Evolutionary conservation across 257 asterid species (phyloP).

Genomic region (Solanum clarkiae): DNA sequence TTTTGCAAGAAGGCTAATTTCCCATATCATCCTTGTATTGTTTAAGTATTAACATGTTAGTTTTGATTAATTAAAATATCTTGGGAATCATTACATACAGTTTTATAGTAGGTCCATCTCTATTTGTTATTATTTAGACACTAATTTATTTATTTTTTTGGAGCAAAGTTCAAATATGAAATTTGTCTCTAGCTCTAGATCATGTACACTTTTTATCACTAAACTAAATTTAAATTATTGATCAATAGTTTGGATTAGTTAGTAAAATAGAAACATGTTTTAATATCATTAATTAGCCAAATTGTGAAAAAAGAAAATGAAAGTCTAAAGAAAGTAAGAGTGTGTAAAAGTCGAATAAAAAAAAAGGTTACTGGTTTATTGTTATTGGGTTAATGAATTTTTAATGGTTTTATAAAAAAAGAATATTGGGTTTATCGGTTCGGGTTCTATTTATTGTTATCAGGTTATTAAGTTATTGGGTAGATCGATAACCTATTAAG

Average conservation of each 20-base stretch:
- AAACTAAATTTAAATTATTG: neutral
- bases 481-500: too few species aligned
- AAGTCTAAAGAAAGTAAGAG: neutral
- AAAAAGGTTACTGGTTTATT: too few species aligned
- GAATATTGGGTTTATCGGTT: too few species aligned
- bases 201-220: neutral
- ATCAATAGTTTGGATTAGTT: neutral
- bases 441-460: too few species aligned
- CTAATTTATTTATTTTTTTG: neutral
- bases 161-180: fast-evolving
- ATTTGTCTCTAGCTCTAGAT: neutral
- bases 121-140: neutral
- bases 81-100: neutral
- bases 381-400: too few species aligned
- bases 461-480: too few species aligned
- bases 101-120: neutral
- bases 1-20: neutral
- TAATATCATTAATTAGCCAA: neutral
- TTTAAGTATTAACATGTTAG: neutral
- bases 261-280: neutral
- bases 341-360: too few species aligned
- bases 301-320: neutral
- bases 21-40: neutral
- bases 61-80: neutral
- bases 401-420: too few species aligned